phyloP scores from a whole-genome alignment of 2,329 filamentous ascomycete species.

The Penicillium sp. region DNA sequence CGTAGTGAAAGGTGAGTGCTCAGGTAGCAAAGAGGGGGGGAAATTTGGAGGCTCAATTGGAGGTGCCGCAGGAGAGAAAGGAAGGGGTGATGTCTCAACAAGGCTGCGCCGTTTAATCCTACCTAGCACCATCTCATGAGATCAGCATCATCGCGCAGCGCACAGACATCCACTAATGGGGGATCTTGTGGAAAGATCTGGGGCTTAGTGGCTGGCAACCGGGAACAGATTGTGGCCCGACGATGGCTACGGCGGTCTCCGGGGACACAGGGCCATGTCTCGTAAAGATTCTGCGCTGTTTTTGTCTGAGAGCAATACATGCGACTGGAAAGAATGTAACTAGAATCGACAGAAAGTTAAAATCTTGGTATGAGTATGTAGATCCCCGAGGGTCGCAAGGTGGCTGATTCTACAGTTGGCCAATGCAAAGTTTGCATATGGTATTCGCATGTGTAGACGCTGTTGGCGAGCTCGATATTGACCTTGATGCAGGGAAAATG shows the following conservation, averaged over 20 bases:
- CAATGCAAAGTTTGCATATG: slow-evolving; percentile 11
- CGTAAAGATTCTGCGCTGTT: slow-evolving; percentile 4
- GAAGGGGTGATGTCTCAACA: slow-evolving; percentile 23
- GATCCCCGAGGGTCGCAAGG: not conserved
- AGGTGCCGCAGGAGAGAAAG: slow-evolving; percentile 15
- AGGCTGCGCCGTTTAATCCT: slow-evolving; percentile 21
- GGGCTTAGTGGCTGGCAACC: slow-evolving; percentile 16
- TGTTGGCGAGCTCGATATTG: slow-evolving; percentile 10
- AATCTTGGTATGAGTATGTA: slow-evolving; percentile 4
- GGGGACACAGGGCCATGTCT: not conserved
- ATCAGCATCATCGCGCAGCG: slow-evolving; percentile 22
- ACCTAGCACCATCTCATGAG: slow-evolving; percentile 15
- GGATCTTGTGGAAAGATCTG: slow-evolving; percentile 21
- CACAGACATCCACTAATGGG: slow-evolving; percentile 23
- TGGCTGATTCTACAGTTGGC: slow-evolving; percentile 10
- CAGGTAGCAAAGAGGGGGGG: slow-evolving; percentile 6
- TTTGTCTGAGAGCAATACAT: not conserved
- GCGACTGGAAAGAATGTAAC: slow-evolving; percentile 2
- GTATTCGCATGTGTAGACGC: slow-evolving; percentile 12
- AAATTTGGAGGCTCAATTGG: slow-evolving; percentile 7
- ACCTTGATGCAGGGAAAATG: not conserved
- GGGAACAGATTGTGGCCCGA: not conserved
- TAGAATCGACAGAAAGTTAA: slow-evolving; percentile 1
- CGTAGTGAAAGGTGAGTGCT: slow-evolving; percentile 14
- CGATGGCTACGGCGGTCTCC: slow-evolving; percentile 1